Conservation (phyloP, 2,329 filamentous ascomycete genomes). For the Aspergillus sojae region DNA sequence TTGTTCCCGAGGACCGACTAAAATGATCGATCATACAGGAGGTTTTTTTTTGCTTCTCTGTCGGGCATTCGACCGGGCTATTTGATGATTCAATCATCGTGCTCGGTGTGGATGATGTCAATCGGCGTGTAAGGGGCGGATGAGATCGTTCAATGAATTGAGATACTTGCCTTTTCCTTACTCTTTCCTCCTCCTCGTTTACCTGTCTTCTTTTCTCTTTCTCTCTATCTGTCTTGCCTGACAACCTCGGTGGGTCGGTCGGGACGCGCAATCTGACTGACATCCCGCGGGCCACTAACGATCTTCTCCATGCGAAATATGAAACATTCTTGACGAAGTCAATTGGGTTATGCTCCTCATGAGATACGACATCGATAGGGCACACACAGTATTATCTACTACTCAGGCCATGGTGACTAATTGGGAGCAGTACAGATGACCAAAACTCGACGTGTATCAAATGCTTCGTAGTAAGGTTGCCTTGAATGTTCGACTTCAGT, state of each 20-base stretch:
- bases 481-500: neutral
- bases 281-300: constrained; percentile 1
- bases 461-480: neutral
- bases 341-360: neutral
- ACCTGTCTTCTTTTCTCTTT: neutral
- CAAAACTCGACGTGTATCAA: neutral
- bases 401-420: neutral
- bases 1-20: neutral
- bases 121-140: neutral
- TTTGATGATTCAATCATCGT: neutral
- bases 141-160: neutral
- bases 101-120: neutral
- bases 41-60: neutral
- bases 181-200: neutral
- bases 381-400: neutral
- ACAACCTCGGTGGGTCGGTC: constrained; percentile 3
- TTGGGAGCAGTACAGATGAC: neutral
- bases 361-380: neutral
- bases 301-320: neutral
- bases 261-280: constrained; percentile 5
- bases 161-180: neutral
- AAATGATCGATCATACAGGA: constrained; percentile 1
- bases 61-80: neutral
- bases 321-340: neutral
- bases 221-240: neutral